These are phyloP conservation scores for Nemania serpens DNA, from an alignment of 2,329 filamentous ascomycete species.

Conservation along the genomic window DNA sequence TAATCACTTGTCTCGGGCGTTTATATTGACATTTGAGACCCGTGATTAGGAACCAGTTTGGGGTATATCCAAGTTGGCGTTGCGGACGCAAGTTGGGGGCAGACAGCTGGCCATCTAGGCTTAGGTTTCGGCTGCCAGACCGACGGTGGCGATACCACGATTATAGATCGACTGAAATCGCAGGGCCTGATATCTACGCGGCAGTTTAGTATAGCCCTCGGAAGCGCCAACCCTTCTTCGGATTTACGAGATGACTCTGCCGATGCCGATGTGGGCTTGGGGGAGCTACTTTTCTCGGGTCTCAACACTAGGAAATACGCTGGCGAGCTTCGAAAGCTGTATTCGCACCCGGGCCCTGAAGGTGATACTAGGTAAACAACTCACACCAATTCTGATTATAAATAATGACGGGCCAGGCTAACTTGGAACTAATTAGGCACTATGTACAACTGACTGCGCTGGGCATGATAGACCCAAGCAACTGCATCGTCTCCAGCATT, in stretches of 20 bases:
- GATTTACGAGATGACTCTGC: neutral
- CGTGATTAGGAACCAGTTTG: constrained; percentile 10
- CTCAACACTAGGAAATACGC: constrained; percentile 29
- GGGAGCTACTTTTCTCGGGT: constrained; percentile 31
- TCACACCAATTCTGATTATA: neutral
- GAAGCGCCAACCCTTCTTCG: constrained; percentile 13
- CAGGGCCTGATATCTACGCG: constrained; percentile 19
- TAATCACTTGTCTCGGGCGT: neutral
- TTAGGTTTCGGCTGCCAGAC: constrained; percentile 27
- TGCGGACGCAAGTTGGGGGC: constrained; percentile 23
- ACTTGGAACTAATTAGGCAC: constrained; percentile 18
- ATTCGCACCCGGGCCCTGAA: neutral
- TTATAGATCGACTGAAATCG: constrained; percentile 24
- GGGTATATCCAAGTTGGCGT: constrained; percentile 20
- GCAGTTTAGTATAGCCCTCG: constrained; percentile 32
- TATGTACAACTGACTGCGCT: constrained; percentile 23
- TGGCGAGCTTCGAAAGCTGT: constrained; percentile 21
- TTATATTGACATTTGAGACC: neutral
- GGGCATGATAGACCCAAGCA: constrained; percentile 21
- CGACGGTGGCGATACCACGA: neutral
- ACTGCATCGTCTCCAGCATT: constrained; percentile 10
- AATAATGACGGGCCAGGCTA: neutral
- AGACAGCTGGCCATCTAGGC: constrained; percentile 26
- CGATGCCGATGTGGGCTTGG: constrained; percentile 13
- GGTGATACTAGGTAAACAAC: constrained; percentile 19